Base-by-base conservation (phyloP, 345 rosid species). In the Citrus sp. region DNA sequence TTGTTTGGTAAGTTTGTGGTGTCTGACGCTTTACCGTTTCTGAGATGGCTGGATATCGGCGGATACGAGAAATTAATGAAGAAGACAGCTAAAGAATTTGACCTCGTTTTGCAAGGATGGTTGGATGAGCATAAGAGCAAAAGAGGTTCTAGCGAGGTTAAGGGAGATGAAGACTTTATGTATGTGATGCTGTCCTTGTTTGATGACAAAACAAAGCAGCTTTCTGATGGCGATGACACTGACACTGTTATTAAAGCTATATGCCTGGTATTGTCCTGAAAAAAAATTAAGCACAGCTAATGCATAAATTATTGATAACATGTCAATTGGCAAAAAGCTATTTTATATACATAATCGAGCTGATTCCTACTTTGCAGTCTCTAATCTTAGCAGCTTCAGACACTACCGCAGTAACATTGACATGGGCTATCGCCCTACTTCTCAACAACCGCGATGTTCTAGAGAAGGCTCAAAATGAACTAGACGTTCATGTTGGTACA, bases 351-450 rank as follows among this genome's bases (percentile, higher is more conserved):
- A 40, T 40, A 40, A 1, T 40, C 2, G 10, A 9, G 12, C 46
- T 8, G 3, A 42, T 4, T 2, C 13, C 37, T 22, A 16, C 38
- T 27, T 67, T 42, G 46, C 58, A 87, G 92, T 72, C 73, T 14
- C 75, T 89, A 3, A 80, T 86, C 8, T 40, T 86, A 22, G 88
- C 86, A 9, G 90, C 77, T 9, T 68, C 87, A 0, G 91, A 89
- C 19, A 88, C 87, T 0, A 42, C 16, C 3, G 14, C 49, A 10
- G 14, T 42, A 42, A 42, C 49, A 10, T 42, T 42, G 16, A 42
- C 87, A 65, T 88, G 91, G 91, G 84, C 82, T 8, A 55, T 86
- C 1, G 76, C 92, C 51, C 65, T 85, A 32, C 76, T 89, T 18
- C 80, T 89, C 66, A 89, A 88, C 84, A 78, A 88, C n/a, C 82